phyloP scores from a whole-genome alignment of 2,329 filamentous ascomycete species.

The Cladosporium sp. region DNA sequence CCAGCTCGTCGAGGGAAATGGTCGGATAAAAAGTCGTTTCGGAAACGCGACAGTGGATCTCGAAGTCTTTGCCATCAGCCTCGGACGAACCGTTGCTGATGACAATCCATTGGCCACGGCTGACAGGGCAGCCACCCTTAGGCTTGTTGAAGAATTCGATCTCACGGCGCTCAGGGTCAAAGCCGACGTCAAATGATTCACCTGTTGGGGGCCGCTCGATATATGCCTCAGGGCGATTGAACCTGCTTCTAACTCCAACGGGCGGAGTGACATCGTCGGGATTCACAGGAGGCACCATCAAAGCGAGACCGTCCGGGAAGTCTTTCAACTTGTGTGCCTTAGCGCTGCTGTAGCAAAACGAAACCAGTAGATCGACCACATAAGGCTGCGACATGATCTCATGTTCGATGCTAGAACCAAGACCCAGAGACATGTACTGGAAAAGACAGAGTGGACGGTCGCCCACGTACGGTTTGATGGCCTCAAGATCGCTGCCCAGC shows the following conservation, averaged over 20 bases:
- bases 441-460: constrained; percentile 69
- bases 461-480: constrained; percentile 72
- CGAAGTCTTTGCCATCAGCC: not conserved
- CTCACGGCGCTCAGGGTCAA: constrained; percentile 34
- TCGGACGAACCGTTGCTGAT: constrained; percentile 9
- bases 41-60: constrained; percentile 46
- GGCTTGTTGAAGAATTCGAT: constrained; percentile 34
- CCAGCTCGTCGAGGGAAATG: constrained; percentile 31
- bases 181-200: constrained; percentile 17
- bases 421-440: constrained; percentile 80
- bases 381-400: constrained; percentile 73
- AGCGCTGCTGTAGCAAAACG: constrained; percentile 67
- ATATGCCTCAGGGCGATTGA: too few relatives aligned
- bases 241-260: too few relatives aligned
- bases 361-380: constrained; percentile 78
- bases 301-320: constrained; percentile 52
- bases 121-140: constrained; percentile 30
- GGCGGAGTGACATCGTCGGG: not conserved
- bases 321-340: constrained; percentile 39
- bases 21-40: constrained; percentile 41
- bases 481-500: constrained; percentile 58
- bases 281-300: constrained; percentile 43
- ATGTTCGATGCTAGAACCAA: constrained; percentile 78
- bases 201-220: too few relatives aligned
- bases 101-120: constrained; percentile 49